These are phyloP conservation scores for Malassezia caprae DNA, from an alignment of 1,284 basidiomycete genomes.

Conservation along the genomic window DNA sequence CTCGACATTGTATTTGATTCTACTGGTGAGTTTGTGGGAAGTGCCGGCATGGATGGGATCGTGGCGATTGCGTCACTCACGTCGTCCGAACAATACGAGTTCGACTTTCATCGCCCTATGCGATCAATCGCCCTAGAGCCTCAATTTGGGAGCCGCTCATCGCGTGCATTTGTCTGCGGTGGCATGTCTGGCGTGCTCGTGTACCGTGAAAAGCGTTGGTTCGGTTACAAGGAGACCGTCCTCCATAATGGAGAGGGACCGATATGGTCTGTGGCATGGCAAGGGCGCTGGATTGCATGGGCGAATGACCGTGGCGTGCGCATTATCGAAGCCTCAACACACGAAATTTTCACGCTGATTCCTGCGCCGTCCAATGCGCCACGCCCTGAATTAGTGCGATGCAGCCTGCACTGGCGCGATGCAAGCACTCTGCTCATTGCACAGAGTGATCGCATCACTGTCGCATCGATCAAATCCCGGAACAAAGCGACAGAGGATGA, in stretches of 20 bases:
- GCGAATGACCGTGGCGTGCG: constrained; percentile 92
- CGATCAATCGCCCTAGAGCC: constrained; percentile 83
- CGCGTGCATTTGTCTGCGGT: constrained; percentile 81
- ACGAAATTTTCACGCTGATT: constrained; percentile 75
- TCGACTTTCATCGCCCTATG: constrained; percentile 87
- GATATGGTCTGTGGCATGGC: constrained; percentile 84
- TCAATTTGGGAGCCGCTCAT: constrained; percentile 67
- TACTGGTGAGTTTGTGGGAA: constrained; percentile 78
- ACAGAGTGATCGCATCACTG: constrained; percentile 90
- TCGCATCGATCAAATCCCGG: constrained; percentile 53
- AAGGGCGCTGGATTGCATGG: constrained; percentile 80
- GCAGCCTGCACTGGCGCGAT: constrained; percentile 81
- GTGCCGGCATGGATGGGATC: constrained; percentile 88
- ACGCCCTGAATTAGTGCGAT: constrained; percentile 84
- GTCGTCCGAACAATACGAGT: constrained; percentile 67
- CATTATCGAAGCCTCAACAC: constrained; percentile 74
- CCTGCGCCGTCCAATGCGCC: constrained; percentile 71
- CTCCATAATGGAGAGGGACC: constrained; percentile 84
- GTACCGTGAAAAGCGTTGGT: constrained; percentile 87
- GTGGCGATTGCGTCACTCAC: constrained; percentile 77
- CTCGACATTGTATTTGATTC: constrained; percentile 75
- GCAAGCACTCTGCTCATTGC: constrained; percentile 74
- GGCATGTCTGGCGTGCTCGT: constrained; percentile 80
- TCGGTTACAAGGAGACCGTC: constrained; percentile 81
- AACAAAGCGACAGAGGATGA: constrained; percentile 15